These are phyloP conservation scores for Quercus suber DNA, from an alignment of 306 rosid species.

Conservation along the genomic window DNA sequence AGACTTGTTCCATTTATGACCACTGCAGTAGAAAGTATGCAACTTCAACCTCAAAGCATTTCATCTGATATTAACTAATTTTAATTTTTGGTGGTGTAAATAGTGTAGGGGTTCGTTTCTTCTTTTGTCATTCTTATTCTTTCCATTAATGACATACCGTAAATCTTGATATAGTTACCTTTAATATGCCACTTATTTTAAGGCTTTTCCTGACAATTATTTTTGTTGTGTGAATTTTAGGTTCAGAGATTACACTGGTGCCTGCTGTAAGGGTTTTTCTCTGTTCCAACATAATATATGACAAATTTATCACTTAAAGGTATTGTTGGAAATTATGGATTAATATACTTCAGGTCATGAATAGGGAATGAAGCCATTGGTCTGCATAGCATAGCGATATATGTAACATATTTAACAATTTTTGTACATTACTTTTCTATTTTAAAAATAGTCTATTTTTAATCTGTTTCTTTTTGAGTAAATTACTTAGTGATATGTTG, in stretches of 20 bases:
- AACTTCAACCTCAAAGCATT: background rate
- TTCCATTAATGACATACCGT: background rate
- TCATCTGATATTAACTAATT: background rate
- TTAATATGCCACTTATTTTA: slow-evolving; percentile 6
- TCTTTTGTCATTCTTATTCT: background rate
- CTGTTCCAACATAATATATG: background rate
- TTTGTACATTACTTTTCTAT: slow-evolving; percentile 20
- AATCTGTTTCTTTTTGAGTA: background rate
- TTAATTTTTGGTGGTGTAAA: background rate
- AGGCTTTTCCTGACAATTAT: slow-evolving; percentile 8
- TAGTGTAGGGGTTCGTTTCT: background rate
- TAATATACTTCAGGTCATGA: slow-evolving; percentile 20
- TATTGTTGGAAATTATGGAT: slow-evolving; percentile 31
- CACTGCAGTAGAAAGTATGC: background rate
- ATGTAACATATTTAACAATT: slow-evolving; percentile 12
- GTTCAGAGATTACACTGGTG: slow-evolving; percentile 33
- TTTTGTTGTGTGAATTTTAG: slow-evolving; percentile 23
- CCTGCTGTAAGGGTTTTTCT: slow-evolving; percentile 24
- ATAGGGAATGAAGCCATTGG: slow-evolving; percentile 63
- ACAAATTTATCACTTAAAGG: slow-evolving; percentile 24
- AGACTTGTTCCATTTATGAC: background rate
- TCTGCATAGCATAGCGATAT: slow-evolving; percentile 34
- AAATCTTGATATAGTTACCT: background rate
- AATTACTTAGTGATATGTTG: background rate
- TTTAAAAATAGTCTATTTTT: background rate